Evolutionary conservation across 805 yeast species (phyloP).

Genomic region (Yarrowia bubula): DNA sequence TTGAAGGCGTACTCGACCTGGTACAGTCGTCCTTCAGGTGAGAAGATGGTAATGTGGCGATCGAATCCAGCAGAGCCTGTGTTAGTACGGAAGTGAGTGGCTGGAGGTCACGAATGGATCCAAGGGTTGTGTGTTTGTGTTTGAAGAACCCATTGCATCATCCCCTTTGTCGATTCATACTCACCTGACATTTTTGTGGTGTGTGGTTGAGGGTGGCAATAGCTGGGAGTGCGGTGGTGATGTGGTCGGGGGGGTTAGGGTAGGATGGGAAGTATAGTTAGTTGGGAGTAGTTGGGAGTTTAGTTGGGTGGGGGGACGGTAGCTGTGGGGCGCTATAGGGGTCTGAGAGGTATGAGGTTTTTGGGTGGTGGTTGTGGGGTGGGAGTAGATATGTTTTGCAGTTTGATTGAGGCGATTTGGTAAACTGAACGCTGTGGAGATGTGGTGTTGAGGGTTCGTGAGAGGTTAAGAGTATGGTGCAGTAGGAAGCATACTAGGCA

Average conservation of each 20-base stretch:
- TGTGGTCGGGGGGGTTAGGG: constrained; percentile 2
- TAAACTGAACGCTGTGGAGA: no score
- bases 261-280: neutral
- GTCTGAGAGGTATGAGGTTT: neutral
- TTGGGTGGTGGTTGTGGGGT: neutral
- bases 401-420: no score
- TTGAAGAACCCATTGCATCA: no score
- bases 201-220: constrained; percentile 15
- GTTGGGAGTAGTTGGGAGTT: neutral
- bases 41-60: constrained; percentile 96
- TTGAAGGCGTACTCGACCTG: constrained; percentile 98
- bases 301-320: neutral
- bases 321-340: neutral
- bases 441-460: no score
- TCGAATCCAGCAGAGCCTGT: constrained; percentile 90
- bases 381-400: no score
- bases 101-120: no score
- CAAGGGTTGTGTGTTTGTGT: no score
- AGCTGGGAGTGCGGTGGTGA: neutral
- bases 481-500: no score
- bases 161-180: neutral
- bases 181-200: constrained; percentile 8
- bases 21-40: constrained; percentile 96
- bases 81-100: neutral
- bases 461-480: no score